A percentile compares a stretch with the other conserved stretches of the same genome.
These are phyloP conservation scores for Sphagnum contortum DNA, from an alignment of 225 moss, liverwort and hornwort species.

Conservation along the genomic window DNA sequence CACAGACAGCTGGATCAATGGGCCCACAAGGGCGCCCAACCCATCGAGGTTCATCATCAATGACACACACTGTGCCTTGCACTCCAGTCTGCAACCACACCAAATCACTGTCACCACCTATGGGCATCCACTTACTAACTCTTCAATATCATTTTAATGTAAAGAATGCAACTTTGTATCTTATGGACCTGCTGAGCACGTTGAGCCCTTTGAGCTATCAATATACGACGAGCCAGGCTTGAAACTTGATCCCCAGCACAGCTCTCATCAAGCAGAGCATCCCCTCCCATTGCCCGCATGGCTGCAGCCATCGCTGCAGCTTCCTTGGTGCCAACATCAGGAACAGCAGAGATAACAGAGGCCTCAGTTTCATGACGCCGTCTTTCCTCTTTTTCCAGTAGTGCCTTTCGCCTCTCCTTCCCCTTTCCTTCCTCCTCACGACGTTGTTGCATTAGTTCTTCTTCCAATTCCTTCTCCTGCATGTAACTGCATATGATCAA, in stretches of 20 bases:
- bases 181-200: conserved; percentile 80
- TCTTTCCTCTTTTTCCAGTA: conserved; percentile 86
- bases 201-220: conserved; percentile 87
- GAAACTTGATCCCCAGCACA: conserved; percentile 92
- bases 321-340: conserved; percentile 94
- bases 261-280: conserved; percentile 87
- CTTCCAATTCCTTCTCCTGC: conserved; percentile 95
- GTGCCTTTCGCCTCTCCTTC: conserved; percentile 80
- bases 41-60: conserved; percentile 94
- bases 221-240: conserved; percentile 84
- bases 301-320: conserved; percentile 99
- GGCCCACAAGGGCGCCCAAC: conserved; percentile 76
- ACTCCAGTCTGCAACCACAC: conserved; percentile 76
- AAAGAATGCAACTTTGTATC: neutral
- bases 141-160: too few relatives aligned
- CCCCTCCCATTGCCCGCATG: conserved; percentile 91
- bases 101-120: neutral
- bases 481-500: conserved; percentile 53
- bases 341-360: conserved; percentile 84
- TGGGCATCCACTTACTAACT: too few relatives aligned
- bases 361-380: conserved; percentile 92
- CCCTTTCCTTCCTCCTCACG: conserved; percentile 97
- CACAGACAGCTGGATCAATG: conserved; percentile 68
- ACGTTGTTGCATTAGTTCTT: conserved; percentile 83
- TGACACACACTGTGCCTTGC: conserved; percentile 82